Base-by-base conservation (phyloP, 805 yeast genomes). In the Scheffersomyces ergatensis region DNA sequence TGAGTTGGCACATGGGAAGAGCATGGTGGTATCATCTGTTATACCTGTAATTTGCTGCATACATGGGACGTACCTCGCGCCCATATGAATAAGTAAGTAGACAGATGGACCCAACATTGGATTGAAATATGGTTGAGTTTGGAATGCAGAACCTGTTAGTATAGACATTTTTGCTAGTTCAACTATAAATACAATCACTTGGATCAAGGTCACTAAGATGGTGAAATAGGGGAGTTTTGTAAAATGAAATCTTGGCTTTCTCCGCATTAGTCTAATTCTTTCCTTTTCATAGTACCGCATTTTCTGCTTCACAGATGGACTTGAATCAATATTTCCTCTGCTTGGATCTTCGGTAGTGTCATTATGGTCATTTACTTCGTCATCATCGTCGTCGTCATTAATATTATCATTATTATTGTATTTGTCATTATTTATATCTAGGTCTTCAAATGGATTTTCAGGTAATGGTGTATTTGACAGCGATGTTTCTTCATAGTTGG, bases 91-190 rank as follows among this genome's bases (percentile, higher is more conserved):
- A 53, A 79, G 71, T 1, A 83, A 65, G 50, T 82, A 82, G 0
- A 82, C 63, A 2, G 88, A 82, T 11, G 90, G 90, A 1, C 90
- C 90, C 20, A 84, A 56, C 89, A 84, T 83, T 5, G 89, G 90
- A 55, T 84, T 84, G 65, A 84, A 81, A 45, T 78, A 76, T 4
- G 90, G 90, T 49, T 80, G 59, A 0, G 86, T 80, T 54, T 80
- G 87, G 44, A 84, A 73, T 3, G 83, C 78, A 13, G 76, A 70
- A 2, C 87, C 86, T 0, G 89, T 83, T 33, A 77, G 63, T 5
- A 56, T 50, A 5, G 79, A 74, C 85, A 80, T 79, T 41, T 63
- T 65, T 9, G 67, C 74, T 26, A 84, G 58, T 55, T 84, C 89
- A 11, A 73, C 83, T 6, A 82, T 70, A 52, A 84, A 84, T 7